A percentile compares a stretch with the other conserved stretches of the same genome.
Conservation (phyloP, 2,329 filamentous ascomycete species). For the Plenodomus tracheiphilus region DNA sequence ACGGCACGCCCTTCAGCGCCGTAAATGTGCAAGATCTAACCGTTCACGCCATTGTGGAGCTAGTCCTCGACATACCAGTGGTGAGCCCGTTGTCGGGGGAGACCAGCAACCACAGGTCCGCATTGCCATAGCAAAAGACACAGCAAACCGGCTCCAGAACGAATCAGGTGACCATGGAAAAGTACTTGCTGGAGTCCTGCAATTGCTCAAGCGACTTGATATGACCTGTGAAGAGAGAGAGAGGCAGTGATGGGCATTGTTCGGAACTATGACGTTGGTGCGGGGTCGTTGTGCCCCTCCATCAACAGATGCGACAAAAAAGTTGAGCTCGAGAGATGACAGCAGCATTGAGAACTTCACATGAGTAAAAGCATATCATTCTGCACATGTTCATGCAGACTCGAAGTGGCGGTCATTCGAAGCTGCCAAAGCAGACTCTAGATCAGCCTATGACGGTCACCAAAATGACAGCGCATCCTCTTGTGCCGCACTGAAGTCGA, state of each 20-base stretch:
- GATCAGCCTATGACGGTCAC: too few species aligned
- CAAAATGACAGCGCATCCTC: too few species aligned
- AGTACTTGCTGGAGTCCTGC: too few species aligned
- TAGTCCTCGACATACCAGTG: slow-evolving; percentile 4
- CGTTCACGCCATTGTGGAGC: slow-evolving; percentile 12
- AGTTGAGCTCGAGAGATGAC: slow-evolving; percentile 7
- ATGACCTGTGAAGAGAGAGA: slow-evolving; percentile 4
- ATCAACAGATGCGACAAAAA: slow-evolving; percentile 14
- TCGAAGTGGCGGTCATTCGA: too few species aligned
- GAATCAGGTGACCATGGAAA: slow-evolving; percentile 1
- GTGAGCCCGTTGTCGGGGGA: neutral
- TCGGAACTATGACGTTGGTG: slow-evolving; percentile 13
- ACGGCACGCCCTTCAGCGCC: slow-evolving; percentile 16
- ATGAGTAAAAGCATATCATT: too few species aligned
- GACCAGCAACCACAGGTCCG: neutral
- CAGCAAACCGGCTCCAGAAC: neutral
- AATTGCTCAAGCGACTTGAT: too few species aligned
- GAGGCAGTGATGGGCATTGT: neutral
- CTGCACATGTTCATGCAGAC: too few species aligned
- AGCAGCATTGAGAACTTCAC: neutral
- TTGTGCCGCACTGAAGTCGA: too few species aligned
- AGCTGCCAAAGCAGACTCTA: too few species aligned
- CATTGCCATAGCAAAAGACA: neutral
- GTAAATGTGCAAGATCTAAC: slow-evolving; percentile 5
- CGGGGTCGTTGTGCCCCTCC: slow-evolving; percentile 32